A percentile compares a stretch with the other conserved stretches of the same genome.
Evolutionary conservation across 768 basidiomycete species (phyloP).

Genomic region (Mycena capillaripes): DNA sequence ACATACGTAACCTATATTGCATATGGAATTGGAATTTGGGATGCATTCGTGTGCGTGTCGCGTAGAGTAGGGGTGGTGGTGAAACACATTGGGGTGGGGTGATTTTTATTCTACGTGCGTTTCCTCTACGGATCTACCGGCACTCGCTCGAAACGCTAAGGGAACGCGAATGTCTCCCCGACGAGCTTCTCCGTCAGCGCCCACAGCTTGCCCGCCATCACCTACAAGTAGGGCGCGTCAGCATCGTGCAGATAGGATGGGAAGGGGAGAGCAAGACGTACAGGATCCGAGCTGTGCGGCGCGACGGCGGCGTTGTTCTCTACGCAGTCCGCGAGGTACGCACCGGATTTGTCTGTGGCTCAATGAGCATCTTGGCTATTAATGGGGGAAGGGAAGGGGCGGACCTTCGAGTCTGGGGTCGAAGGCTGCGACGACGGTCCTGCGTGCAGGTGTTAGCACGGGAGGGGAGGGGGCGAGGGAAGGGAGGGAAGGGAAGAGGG

Average conservation of each 20-base stretch:
- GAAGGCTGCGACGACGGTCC: slow-evolving; percentile 28
- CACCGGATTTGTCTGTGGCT: slow-evolving; percentile 7
- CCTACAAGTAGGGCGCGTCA: not conserved
- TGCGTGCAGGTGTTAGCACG: not conserved
- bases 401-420: slow-evolving; percentile 22
- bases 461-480: no score
- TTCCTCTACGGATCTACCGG: not conserved
- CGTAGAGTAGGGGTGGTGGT: no score
- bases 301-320: slow-evolving; percentile 3
- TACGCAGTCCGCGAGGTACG: slow-evolving; percentile 14
- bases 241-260: no score
- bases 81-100: no score
- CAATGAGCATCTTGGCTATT: not conserved
- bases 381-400: not conserved
- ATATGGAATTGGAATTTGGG: no score
- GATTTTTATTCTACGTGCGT: no score
- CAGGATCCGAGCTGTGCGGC: slow-evolving; percentile 15
- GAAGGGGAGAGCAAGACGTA: not conserved
- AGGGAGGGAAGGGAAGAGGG: no score
- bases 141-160: no score
- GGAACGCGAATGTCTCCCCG: slow-evolving; percentile 2
- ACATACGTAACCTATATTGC: no score
- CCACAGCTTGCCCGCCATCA: slow-evolving; percentile 5
- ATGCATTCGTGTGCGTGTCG: no score
- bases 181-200: slow-evolving; percentile 11